Evolutionary conservation across 768 basidiomycete genomes (phyloP).

Genomic region (Lactarius quietus): DNA sequence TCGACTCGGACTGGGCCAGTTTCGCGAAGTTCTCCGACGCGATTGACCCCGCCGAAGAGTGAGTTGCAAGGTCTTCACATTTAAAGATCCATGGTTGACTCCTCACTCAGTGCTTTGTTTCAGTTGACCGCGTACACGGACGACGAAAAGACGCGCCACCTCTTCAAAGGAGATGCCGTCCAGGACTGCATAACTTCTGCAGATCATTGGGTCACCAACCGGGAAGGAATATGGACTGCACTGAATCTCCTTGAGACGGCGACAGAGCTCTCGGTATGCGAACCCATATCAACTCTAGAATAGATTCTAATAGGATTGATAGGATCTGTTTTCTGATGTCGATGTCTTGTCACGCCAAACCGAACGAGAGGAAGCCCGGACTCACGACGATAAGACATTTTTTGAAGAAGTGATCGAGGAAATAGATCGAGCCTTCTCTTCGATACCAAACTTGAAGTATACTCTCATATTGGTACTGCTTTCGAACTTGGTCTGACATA

Average conservation of each 20-base stretch:
- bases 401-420: slow-evolving; percentile 13
- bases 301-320: neutral
- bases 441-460: slow-evolving; percentile 1
- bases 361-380: slow-evolving; percentile 8
- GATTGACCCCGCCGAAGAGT: slow-evolving; percentile 29
- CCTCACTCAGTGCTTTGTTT: slow-evolving; percentile 10
- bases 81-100: neutral
- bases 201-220: slow-evolving; percentile 18
- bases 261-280: slow-evolving; percentile 8
- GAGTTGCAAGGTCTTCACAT: neutral
- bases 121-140: slow-evolving; percentile 14
- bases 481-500: neutral
- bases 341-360: slow-evolving; percentile 1
- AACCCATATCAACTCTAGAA: neutral
- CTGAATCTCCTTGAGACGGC: slow-evolving; percentile 13
- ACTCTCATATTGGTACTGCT: neutral
- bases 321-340: slow-evolving; percentile 8
- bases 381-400: slow-evolving; percentile 6
- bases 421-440: neutral
- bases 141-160: slow-evolving; percentile 16
- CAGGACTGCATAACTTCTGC: slow-evolving; percentile 13
- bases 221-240: slow-evolving; percentile 7
- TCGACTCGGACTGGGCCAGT: slow-evolving; percentile 16
- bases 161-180: neutral
- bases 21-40: slow-evolving; percentile 24